phyloP scores from a whole-genome alignment of 768 basidiomycete species.

The Tephrocybe rancida region DNA sequence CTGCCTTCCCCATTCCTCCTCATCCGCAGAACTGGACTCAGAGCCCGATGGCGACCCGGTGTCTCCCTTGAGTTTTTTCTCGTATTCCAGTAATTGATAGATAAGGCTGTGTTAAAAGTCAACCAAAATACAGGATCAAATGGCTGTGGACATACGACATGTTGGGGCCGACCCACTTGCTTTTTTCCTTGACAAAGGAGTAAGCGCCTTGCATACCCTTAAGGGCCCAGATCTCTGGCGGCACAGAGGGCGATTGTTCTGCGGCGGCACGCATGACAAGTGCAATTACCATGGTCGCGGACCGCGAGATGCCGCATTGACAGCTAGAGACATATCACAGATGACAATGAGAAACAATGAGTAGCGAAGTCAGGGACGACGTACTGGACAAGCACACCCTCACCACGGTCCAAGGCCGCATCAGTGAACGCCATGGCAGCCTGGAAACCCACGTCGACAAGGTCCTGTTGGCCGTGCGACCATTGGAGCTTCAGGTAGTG shows the following conservation, averaged over 20 bases:
- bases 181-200: conserved; percentile 87
- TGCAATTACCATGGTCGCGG: conserved; percentile 88
- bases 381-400: conserved; percentile 85
- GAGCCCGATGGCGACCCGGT: conserved; percentile 52
- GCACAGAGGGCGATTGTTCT: conserved; percentile 61
- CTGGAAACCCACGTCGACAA: conserved; percentile 78
- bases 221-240: conserved; percentile 75
- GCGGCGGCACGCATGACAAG: conserved; percentile 93
- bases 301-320: conserved; percentile 92
- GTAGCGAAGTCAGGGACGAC: conserved; percentile 33
- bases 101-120: conserved; percentile 64
- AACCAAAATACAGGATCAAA: conserved; percentile 14
- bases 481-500: conserved; percentile 89
- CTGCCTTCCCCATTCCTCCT: conserved; percentile 81
- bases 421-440: conserved; percentile 84
- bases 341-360: conserved; percentile 20
- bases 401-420: conserved; percentile 70
- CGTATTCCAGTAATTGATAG: conserved; percentile 92
- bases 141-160: conserved; percentile 74
- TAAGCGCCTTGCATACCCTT: conserved; percentile 92
- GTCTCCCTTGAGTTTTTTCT: conserved; percentile 65
- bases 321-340: conserved; percentile 53
- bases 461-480: conserved; percentile 93
- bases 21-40: conserved; percentile 63
- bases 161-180: conserved; percentile 87